Evolutionary conservation across 2,329 filamentous ascomycete species (phyloP), one percentile per base, ranked within the genome.

Genomic region (Pseudocercospora musae): DNA sequence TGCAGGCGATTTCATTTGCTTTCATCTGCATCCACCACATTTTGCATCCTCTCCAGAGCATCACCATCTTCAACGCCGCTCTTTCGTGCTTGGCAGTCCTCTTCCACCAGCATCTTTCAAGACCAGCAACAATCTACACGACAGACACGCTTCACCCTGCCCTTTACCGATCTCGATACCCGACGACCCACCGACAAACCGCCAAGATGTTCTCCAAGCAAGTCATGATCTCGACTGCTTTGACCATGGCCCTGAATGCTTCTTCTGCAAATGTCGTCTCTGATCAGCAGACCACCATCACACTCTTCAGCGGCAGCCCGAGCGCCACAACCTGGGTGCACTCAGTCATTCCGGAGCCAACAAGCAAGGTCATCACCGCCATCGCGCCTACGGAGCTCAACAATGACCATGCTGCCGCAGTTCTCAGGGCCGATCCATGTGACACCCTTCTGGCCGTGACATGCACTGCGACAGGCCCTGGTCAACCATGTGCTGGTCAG

Each of bases 371-470:
- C 52, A 21, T 40, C 52, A 21, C 29, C 7, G 9, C 33, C 11
- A 10, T 40, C 18, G 27, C 25, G 8, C 27, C 52, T 25, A 18
- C 15, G 4, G n/a, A 21, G 20, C 31, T 52, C 13, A 59, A 46
- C 20, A 53, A 25, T 20, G 61, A 55, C 13, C 62, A 59, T 15
- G 60, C 49, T 20, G 65, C 52, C 10, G 59, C 62, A 21, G 50
- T 67, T 10, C 54, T 67, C 37, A 48, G 53, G 23, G 65, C 62
- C 9, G 57, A 67, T 37, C 54, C 48, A 21, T 67, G 65, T 48
- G 62, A 64, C 6, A 67, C 62, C 5, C 61, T 59, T 10, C 23
- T 64, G 7, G 65, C 65, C 7, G 54, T 67, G 27, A 49, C 42
- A 3, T 67, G 65, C 33, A 62, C 58, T 27, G 60, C 57, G 25